Evolutionary conservation across 768 basidiomycete genomes (phyloP).

Genomic region (Phallus indusiatus): DNA sequence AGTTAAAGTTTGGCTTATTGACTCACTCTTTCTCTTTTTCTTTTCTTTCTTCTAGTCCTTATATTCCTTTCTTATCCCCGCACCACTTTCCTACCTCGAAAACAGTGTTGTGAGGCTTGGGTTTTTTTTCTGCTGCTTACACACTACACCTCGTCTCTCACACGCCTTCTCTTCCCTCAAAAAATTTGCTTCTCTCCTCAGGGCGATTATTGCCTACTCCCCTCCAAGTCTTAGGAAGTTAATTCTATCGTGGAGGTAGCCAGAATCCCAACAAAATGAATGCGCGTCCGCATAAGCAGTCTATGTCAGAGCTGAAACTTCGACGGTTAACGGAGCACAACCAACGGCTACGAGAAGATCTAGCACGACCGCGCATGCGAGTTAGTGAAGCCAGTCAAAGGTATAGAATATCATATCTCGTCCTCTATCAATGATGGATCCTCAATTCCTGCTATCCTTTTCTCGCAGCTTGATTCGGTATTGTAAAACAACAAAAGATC

Average conservation of each 20-base stretch:
- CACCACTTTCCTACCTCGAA: no score
- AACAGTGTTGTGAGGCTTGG: no score
- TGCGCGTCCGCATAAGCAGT: slow-evolving; percentile 50
- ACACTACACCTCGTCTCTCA: no score
- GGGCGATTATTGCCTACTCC: no score
- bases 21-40: background rate
- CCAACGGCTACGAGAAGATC: slow-evolving; percentile 80
- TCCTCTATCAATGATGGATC: no score
- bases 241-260: background rate
- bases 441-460: background rate
- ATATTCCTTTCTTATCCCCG: no score
- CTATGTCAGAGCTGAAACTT: slow-evolving; percentile 97
- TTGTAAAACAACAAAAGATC: slow-evolving; percentile 89
- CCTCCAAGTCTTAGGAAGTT: background rate
- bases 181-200: no score
- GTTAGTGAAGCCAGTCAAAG: slow-evolving; percentile 88
- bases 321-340: slow-evolving; percentile 91
- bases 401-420: slow-evolving; percentile 30
- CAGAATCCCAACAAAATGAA: slow-evolving; percentile 14
- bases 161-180: no score
- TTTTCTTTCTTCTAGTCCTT: no score
- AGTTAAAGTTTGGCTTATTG: background rate
- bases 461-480: slow-evolving; percentile 74
- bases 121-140: no score
- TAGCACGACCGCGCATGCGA: slow-evolving; percentile 78